phyloP scores from a whole-genome alignment of 2,329 filamentous ascomycete species.

The Pseudofabraea citricarpa region DNA sequence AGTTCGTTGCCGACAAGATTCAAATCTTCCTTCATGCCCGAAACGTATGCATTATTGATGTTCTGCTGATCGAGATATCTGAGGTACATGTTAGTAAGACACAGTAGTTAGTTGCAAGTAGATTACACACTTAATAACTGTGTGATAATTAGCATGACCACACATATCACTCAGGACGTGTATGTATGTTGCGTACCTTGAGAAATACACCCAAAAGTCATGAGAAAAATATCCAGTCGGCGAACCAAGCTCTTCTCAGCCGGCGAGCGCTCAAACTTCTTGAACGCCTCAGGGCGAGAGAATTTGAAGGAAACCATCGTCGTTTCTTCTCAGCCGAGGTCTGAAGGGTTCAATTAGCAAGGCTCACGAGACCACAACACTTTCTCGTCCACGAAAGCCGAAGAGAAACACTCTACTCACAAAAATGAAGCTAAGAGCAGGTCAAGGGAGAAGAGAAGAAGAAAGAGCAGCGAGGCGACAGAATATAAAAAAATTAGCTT shows the following conservation, averaged over 20 bases:
- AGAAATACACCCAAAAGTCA: conserved; percentile 35
- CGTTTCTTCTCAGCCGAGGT: too few relatives aligned
- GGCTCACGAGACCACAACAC: too few relatives aligned
- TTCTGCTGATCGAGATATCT: conserved; percentile 36
- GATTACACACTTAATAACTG: conserved; percentile 35
- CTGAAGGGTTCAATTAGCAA: too few relatives aligned
- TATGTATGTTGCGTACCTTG: conserved; percentile 31
- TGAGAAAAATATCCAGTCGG: conserved; percentile 32
- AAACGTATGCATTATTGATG: conserved; percentile 21
- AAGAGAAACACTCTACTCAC: too few relatives aligned
- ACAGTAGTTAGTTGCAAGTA: too few relatives aligned
- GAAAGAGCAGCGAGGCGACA: too few relatives aligned
- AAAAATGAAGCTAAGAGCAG: too few relatives aligned
- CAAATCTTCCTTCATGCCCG: conserved; percentile 35
- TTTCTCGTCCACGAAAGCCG: too few relatives aligned
- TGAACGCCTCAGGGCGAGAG: not conserved
- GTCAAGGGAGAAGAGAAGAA: too few relatives aligned
- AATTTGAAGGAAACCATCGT: conserved; percentile 8
- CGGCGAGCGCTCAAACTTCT: conserved; percentile 18
- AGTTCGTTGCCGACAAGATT: conserved; percentile 47
- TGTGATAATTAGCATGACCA: conserved; percentile 29
- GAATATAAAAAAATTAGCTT: too few relatives aligned
- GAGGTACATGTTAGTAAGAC: too few relatives aligned
- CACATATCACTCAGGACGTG: too few relatives aligned
- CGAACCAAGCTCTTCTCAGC: conserved; percentile 32